These are phyloP conservation scores for Aristolochia fimbriata DNA, from an alignment of 164 flowering plant species.

Conservation along the genomic window DNA sequence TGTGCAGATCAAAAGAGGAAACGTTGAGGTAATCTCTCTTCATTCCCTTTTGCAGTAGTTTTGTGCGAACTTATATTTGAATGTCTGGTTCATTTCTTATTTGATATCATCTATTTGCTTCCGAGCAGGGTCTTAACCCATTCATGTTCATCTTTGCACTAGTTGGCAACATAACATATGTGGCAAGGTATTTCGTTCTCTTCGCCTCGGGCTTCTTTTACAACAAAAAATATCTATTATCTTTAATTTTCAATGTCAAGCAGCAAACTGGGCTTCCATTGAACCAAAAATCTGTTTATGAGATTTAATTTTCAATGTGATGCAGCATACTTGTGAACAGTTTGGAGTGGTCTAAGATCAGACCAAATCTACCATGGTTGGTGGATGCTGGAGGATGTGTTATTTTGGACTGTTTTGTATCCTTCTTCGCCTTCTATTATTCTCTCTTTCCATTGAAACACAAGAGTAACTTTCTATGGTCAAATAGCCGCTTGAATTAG, in stretches of 20 bases:
- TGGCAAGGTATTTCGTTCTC: conserved; percentile 41
- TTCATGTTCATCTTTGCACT: conserved; percentile 81
- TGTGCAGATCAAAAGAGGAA: conserved; percentile 66
- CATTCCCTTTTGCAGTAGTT: neutral
- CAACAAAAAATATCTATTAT: neutral
- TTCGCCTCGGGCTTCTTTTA: neutral
- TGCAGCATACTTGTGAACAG: conserved; percentile 71
- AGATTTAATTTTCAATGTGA: conserved; percentile 3
- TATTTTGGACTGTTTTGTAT: conserved; percentile 64
- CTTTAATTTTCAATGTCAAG: conserved; percentile 10
- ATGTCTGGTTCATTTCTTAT: neutral
- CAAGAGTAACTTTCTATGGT: neutral
- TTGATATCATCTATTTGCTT: neutral
- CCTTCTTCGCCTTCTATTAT: conserved; percentile 21
- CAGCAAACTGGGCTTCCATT: conserved; percentile 31
- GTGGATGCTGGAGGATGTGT: conserved; percentile 80
- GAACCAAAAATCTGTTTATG: neutral
- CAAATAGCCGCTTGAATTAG: neutral
- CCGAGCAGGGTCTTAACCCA: conserved; percentile 39
- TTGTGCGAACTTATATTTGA: neutral
- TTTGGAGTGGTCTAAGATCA: conserved; percentile 52
- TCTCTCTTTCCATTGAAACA: neutral
- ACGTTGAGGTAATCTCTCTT: conserved; percentile 44
- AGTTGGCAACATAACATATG: conserved; percentile 60
- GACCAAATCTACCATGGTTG: conserved; percentile 78